Base-by-base conservation (phyloP, 148 eudicot species). In the Fagopyrum homotropicum region DNA sequence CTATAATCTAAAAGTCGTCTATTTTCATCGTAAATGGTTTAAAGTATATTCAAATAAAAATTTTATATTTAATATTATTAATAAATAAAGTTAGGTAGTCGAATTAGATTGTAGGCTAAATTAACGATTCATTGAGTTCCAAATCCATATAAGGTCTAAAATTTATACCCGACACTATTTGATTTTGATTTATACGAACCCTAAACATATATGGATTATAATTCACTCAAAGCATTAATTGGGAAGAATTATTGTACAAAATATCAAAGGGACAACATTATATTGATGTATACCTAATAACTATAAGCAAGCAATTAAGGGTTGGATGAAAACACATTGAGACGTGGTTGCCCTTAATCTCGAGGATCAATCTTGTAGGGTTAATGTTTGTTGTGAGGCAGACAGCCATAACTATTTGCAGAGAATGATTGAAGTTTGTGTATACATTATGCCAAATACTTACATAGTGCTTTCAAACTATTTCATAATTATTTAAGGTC, bases 301-400 rank as follows among this genome's bases (percentile, higher is more conserved):
- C 40, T 35, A 35, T 35, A 35, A 40, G 17, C 9, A 56, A 15
- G 26, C 46, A 66, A 66, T 45, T 40, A 40, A 40, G 35, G 35
- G 35, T 30, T 2, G 35, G 35, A 30, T 17, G 5, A 66, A 43
- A 43, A 66, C 17, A 66, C 71, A 66, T 15, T 35, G 15, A 66
- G 40, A 66, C 71, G 71, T 66, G 47, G 71, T 66, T 61, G 46
- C 46, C 71, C 35, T 66, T 40, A 1, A 14, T 66, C 71, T 66
- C 45, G 43, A 43, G 19, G 43, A 66, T 66, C 19, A 46, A 43
- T 66, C 46, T 66, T 66, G 71, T 66, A 35, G 71, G 71, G 45
- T 43, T 35, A 35, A 6, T 66, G 71, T 66, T 66, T 66, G 71
- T 40, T 66, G 71, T 66, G 17, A 35, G 19, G 4, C 47, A 40